Base-by-base conservation (phyloP, 352 stramenopile genomes). In the Phytophthora fragariae region DNA sequence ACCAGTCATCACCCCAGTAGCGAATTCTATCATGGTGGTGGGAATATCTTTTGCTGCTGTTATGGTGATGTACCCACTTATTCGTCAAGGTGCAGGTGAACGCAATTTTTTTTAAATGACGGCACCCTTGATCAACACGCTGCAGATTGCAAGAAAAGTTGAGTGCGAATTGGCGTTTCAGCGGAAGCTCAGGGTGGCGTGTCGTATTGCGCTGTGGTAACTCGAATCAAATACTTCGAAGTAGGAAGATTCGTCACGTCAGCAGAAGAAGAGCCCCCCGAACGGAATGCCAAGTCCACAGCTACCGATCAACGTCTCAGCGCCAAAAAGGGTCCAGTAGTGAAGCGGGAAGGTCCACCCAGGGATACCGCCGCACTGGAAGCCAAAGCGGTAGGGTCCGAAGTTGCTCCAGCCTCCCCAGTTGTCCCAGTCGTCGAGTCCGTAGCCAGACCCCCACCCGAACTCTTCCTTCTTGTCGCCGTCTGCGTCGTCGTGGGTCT, bases 341-440 rank as follows among this genome's bases (percentile, higher is more conserved):
- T 44, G 44, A 11, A 82, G 55, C 57, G 75, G 75, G 58, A 79
- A 82, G n/a, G 75, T 71, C 75, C 75, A 82, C 0, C 75, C 75
- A 37, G 47, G 24, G 12, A 68, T 11, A 0, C 75, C 75, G 27
- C 65, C 59, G 41, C 55, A 76, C 2, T 29, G 39, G 59, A 70
- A 80, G 39, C 73, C 64, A 50, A 72, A 78, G 72, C 19, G 97
- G 97, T 62, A 98, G 98, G 73, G 96, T 27, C 24, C 24, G 2
- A 27, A 27, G 24, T 27, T 27, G 24, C 24, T 27, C 24, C 24
- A 27, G 1, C 24, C 24, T 27, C 24, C 24, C 24, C 24, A 27
- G 24, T 27, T 27, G 24, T 27, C 24, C 24, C 24, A 27, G 24
- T 2, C 24, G 24, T 27, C 24, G 24, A 27, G 24, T 76, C 10